Percentiles rank a stretch among this genome's conserved stretches.
Conservation (phyloP, 2,329 filamentous ascomycete genomes). For the Pseudocercospora eumusae region DNA sequence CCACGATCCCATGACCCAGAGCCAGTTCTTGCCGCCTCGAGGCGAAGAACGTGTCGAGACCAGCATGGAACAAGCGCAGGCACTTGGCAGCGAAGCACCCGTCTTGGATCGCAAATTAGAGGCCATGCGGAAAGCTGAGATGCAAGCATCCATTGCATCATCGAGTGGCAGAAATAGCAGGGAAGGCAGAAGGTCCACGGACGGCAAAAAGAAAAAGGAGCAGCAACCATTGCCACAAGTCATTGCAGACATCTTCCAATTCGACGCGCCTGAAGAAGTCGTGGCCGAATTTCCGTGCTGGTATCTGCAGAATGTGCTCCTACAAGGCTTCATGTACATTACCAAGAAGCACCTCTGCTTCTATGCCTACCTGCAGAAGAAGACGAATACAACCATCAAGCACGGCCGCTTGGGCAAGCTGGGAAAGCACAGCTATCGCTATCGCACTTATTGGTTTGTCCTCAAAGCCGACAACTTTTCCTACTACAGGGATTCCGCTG, state of each 20-base stretch:
- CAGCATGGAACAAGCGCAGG: conserved; percentile 27
- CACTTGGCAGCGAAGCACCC: conserved; percentile 59
- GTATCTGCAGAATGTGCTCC: conserved; percentile 83
- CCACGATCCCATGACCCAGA: conserved; percentile 38
- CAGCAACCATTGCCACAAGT: conserved; percentile 27
- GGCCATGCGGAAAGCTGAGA: conserved; percentile 34
- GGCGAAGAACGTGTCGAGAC: conserved; percentile 21
- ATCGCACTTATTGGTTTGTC: conserved; percentile 88
- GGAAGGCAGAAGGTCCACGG: conserved; percentile 25
- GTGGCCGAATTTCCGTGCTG: conserved; percentile 93
- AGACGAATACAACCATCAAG: conserved; percentile 75
- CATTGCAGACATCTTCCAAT: conserved; percentile 68
- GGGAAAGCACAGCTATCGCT: conserved; percentile 83
- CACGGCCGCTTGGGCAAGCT: conserved; percentile 87
- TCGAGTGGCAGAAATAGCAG: conserved; percentile 28
- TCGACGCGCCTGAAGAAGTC: conserved; percentile 79
- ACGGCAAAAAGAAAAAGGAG: conserved; percentile 11
- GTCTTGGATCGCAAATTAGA: conserved; percentile 71
- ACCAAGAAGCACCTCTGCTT: conserved; percentile 93
- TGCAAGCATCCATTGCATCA: conserved; percentile 33
- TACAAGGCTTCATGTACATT: conserved; percentile 96
- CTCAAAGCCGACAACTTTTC: conserved; percentile 89
- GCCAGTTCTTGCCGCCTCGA: conserved; percentile 34
- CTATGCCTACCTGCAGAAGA: conserved; percentile 95
- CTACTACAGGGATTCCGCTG: conserved; percentile 80